phyloP scores from a whole-genome alignment of 345 rosid species.

The Populus euphratica region DNA sequence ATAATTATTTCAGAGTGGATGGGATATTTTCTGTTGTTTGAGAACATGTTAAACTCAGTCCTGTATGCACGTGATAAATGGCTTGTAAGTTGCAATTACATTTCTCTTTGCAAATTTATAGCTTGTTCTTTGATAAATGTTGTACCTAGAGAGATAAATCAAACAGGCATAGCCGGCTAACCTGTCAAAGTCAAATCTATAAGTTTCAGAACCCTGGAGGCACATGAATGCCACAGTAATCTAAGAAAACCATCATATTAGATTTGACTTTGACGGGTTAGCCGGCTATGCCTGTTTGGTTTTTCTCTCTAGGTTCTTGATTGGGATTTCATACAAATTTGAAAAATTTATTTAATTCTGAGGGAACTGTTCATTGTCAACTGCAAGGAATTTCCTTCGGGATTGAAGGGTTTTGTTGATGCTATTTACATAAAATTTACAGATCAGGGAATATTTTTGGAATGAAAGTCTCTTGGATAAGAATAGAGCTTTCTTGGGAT shows the following conservation, averaged over 20 bases:
- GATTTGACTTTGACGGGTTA: too few species aligned
- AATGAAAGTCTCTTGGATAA: not conserved
- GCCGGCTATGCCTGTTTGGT: too few species aligned
- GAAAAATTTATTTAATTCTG: not conserved
- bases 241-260: not conserved
- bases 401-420: not conserved
- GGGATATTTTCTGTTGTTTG: constrained; percentile 95
- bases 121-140: not conserved
- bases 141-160: too few species aligned
- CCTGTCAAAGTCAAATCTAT: too few species aligned
- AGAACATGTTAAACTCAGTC: constrained; percentile 90
- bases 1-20: constrained; percentile 98
- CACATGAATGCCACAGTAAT: too few species aligned
- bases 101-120: not conserved
- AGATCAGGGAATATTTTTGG: not conserved
- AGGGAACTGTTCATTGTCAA: not conserved
- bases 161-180: too few species aligned
- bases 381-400: not conserved
- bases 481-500: not conserved
- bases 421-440: not conserved
- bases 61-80: constrained; percentile 94
- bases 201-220: too few species aligned
- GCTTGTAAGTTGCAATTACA: constrained; percentile 64
- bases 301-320: not conserved
- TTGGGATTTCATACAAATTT: not conserved